Evolutionary conservation across 1,284 basidiomycete genomes (phyloP), one percentile per base, ranked within the genome.

Genomic region (Leccinum pseudoinsigne): DNA sequence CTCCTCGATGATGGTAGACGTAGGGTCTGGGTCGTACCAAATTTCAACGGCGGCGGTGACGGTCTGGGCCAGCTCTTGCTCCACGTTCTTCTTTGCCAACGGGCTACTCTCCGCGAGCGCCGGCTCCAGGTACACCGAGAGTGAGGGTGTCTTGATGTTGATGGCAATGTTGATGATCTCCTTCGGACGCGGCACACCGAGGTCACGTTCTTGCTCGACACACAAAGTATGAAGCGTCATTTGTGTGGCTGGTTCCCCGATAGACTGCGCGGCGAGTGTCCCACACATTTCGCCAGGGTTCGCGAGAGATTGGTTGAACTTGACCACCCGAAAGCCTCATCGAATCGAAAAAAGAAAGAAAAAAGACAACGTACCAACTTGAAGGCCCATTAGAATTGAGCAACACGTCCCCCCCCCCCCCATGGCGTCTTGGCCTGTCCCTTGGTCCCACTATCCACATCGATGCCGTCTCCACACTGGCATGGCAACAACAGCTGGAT

Each of bases 271-370:
- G 42, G 97, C 93, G 14, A 99, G 86, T 0, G 95, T 98, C 56
- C 97, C 97, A 69, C 97, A 99, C 97, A 99, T 99, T 79, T 99
- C 97, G 58, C 97, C 96, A 0, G 97, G 94, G 72, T 97, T 92
- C 23, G 86, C 95, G 2, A 23, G 23, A 23, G 23, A 23, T 3
- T 23, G 23, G 23, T 23, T 23, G 23, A 23, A 23, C 23, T 23
- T 23, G 23, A 92, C 84, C 76, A 31, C 31, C 9, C 9, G 9
- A 31, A 31, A 31, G 31, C 31, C 31, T 31, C 31, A 31, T 31
- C 31, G 4, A 31, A 31, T 31, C 9, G 10, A 31, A 31, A 31
- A 31, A 31, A 31, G 9, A 31, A 31, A 31, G 9, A 31, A 31
- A 31, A 31, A 31, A 10, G 31, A 31, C 31, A 31, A 31, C 31